Base-by-base conservation (phyloP, 257 asterid species). In the Solanum gracilifrons region DNA sequence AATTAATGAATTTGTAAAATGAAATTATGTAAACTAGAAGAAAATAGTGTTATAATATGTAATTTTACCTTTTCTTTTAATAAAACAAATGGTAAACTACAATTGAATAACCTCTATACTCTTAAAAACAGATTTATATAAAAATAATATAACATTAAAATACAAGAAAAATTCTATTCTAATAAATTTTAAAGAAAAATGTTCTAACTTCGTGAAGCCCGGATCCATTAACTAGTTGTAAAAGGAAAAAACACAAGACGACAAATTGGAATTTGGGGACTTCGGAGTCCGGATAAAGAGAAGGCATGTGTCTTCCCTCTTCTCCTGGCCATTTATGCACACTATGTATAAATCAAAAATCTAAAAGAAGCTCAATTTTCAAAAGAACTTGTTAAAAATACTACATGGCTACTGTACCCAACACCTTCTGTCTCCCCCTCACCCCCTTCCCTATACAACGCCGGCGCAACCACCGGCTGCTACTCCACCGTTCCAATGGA, bases 371-470 rank as follows among this genome's bases (percentile, higher is more conserved):
- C 83, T 76, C 58, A 76, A n/a, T 37, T 76, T 76, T 39, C 16
- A 43, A 43, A 43, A 4, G 13, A n/a, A 27, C 4, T 16, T 13
- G 31, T n/a, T 23, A 62, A 62, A 60, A 62, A n/a, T 16, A 31
- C 9, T 35, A 86, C 88, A 86, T 86, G 88, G 88, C 88, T 37
- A 60, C 88, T 41, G 29, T 64, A 27, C 71, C 85, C 41, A 71
- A 27, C 87, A 36, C 43, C 73, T 51, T 51, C 74, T 35, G 64
- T 73, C 88, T 73, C 31, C 84, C 88, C 37, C 32, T 86, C 88
- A 51, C 27, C 39, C 74, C 68, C 1, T 12, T 31, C 83, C 58
- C 73, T 41, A 11, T 73, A 36, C 84, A 37, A 31, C 33, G 35
- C 15, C 84, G 71, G 16, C 21, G 84, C 84, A 75, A 18, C 27